A percentile compares a stretch with the other conserved stretches of the same genome.
Evolutionary conservation across 164 flowering plant genomes (phyloP).

Genomic region (Vitis amurensis): DNA sequence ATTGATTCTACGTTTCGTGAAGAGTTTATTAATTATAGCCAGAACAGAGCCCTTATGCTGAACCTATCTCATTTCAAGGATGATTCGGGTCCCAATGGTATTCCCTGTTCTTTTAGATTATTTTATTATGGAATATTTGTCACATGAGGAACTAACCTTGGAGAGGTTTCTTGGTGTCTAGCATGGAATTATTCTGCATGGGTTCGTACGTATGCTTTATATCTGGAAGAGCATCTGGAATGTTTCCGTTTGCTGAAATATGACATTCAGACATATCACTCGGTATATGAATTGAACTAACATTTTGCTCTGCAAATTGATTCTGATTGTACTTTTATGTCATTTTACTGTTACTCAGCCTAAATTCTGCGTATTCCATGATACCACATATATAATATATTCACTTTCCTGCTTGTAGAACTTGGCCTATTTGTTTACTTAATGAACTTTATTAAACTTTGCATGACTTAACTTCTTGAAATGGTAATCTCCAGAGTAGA

Average conservation of each 20-base stretch:
- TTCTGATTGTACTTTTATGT: neutral
- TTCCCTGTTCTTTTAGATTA: constrained; percentile 4
- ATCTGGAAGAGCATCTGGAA: constrained; percentile 57
- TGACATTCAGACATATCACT: constrained; percentile 45
- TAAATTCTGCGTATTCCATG: too few species aligned
- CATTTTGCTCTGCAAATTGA: neutral
- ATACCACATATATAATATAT: too few species aligned
- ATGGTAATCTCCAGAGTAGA: too few species aligned
- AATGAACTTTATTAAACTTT: too few species aligned
- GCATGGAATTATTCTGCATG: constrained; percentile 69
- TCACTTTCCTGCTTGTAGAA: too few species aligned
- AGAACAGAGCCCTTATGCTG: constrained; percentile 38
- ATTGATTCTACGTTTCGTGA: constrained; percentile 48
- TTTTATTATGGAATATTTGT: neutral
- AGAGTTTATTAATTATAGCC: constrained; percentile 37
- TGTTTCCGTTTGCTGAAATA: constrained; percentile 50
- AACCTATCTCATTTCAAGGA: constrained; percentile 56
- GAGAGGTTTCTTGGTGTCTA: constrained; percentile 16
- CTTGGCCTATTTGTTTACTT: too few species aligned
- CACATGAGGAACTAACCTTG: neutral
- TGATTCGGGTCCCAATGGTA: constrained; percentile 62
- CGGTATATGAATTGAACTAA: constrained; percentile 21
- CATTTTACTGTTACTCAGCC: neutral
- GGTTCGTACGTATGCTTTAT: constrained; percentile 61
- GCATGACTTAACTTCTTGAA: too few species aligned